These are phyloP conservation scores for Viola odorata DNA, from an alignment of 345 rosid genomes.

Conservation along the genomic window DNA sequence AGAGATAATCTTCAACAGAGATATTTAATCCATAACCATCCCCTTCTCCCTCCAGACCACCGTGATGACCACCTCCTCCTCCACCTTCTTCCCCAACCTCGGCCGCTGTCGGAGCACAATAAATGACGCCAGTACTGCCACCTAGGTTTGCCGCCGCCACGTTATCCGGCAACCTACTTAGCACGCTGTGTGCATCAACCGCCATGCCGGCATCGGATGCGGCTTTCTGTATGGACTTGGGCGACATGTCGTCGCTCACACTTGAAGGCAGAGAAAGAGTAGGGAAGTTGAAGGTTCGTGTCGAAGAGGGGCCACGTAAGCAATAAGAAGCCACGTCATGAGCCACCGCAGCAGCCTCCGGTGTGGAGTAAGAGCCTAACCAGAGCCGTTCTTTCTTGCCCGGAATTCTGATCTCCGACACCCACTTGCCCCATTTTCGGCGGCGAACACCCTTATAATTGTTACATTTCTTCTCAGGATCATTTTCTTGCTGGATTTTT, in stretches of 20 bases:
- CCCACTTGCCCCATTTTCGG: slow-evolving; percentile 96
- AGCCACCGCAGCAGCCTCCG: slow-evolving; percentile 89
- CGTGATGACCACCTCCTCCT: no score
- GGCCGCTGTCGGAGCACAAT: no score
- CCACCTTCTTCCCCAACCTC: no score
- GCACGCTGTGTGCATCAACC: slow-evolving; percentile 43
- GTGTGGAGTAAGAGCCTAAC: slow-evolving; percentile 71
- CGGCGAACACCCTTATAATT: slow-evolving; percentile 59
- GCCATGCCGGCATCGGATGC: slow-evolving; percentile 92
- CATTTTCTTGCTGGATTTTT: no score
- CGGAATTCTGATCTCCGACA: slow-evolving; percentile 79
- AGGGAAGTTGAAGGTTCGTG: neutral
- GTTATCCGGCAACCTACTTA: neutral
- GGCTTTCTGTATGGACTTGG: slow-evolving; percentile 57
- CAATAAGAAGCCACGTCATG: slow-evolving; percentile 73
- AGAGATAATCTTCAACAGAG: no score
- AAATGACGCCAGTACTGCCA: no score
- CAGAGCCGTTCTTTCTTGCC: slow-evolving; percentile 77
- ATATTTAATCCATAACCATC: no score
- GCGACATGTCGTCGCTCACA: slow-evolving; percentile 40
- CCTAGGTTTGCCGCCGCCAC: no score
- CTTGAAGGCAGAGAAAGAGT: slow-evolving; percentile 17
- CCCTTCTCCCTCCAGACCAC: no score
- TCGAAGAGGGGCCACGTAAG: slow-evolving; percentile 8
- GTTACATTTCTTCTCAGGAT: no score